Percentiles rank a stretch among this genome's conserved stretches.
Conservation (phyloP, 352 stramenopile species). For the Phytophthora nicotianae region DNA sequence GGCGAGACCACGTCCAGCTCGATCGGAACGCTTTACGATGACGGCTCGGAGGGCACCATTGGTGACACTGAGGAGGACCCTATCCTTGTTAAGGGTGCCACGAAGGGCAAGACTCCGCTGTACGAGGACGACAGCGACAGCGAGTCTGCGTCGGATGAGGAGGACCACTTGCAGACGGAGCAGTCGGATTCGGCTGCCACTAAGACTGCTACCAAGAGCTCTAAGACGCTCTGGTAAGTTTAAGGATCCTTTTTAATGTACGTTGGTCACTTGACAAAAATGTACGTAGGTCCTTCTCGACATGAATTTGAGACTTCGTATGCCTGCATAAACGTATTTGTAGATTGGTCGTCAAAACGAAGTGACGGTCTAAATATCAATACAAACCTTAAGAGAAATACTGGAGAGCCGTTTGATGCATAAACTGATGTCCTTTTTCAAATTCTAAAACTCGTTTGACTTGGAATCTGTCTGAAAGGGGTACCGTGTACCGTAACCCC, state of each 20-base stretch:
- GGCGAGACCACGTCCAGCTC: not conserved
- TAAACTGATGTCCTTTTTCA: too few relatives aligned
- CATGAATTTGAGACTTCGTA: constrained; percentile 23
- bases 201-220: constrained; percentile 58
- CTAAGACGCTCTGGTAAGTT: constrained; percentile 32
- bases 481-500: too few relatives aligned
- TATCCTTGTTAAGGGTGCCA: constrained; percentile 20
- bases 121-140: constrained; percentile 21
- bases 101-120: constrained; percentile 15
- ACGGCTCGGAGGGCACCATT: constrained; percentile 23
- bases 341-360: constrained; percentile 25
- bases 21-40: constrained; percentile 20
- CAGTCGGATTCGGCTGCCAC: constrained; percentile 58
- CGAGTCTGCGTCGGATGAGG: constrained; percentile 26
- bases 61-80: constrained; percentile 23
- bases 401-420: too few relatives aligned
- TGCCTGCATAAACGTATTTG: constrained; percentile 14
- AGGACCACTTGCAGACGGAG: constrained; percentile 43
- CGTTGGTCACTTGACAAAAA: constrained; percentile 27
- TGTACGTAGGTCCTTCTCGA: constrained; percentile 24
- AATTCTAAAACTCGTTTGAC: too few relatives aligned
- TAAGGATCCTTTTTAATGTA: constrained; percentile 29
- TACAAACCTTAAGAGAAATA: too few relatives aligned
- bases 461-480: too few relatives aligned
- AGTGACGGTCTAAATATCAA: constrained; percentile 21